Base-by-base conservation (phyloP, 1,139 yeast species). In the Wickerhamomyces sp. region DNA sequence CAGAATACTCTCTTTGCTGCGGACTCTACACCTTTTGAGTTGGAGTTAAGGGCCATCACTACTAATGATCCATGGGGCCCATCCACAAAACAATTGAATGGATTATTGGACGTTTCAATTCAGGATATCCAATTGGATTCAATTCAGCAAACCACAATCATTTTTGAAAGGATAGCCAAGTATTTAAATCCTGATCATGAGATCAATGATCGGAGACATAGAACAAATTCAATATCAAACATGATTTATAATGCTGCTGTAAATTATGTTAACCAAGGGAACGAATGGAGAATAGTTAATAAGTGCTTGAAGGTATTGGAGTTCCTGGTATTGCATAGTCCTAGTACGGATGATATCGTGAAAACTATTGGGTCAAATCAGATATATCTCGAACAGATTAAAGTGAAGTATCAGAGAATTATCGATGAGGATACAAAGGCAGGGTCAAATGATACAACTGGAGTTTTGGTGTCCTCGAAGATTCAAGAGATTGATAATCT, bases 51-150 rank as follows among this genome's bases (percentile, higher is more conserved):
- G 45, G 66, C 69, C 43, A 68, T 73, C 3, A 70, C 75, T 10
- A 71, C 68, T 44, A 70, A 73, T 11, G 75, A 71, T 51, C 54
- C 71, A 9, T 71, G 75, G 75, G 75, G 75, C 6, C 75, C 75
- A 10, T 67, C 73, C 0, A 63, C 71, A 13, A 61, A 65, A 44
- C 74, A 71, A 49, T 52, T 67, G 48, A 57, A 58, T 34, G 68
- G 67, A 45, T 65, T 65, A 18, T 36, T 61, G 41, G 37, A 33
- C 23, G n/a, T 34, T 6, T 26, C 37, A 4, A 27, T 14, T 15
- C 34, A 14, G 6, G 45, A 34, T 10, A 4, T 10, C 2, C 7
- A 7, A 5, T 27, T 34, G 4, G n/a, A 30, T 2, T 23, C 30
- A 1, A 8, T 36, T 14, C 26, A 30, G 10, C 27, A 38, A 32